Conservation (phyloP, 2,329 filamentous ascomycete species). For the Periconia sp. region DNA sequence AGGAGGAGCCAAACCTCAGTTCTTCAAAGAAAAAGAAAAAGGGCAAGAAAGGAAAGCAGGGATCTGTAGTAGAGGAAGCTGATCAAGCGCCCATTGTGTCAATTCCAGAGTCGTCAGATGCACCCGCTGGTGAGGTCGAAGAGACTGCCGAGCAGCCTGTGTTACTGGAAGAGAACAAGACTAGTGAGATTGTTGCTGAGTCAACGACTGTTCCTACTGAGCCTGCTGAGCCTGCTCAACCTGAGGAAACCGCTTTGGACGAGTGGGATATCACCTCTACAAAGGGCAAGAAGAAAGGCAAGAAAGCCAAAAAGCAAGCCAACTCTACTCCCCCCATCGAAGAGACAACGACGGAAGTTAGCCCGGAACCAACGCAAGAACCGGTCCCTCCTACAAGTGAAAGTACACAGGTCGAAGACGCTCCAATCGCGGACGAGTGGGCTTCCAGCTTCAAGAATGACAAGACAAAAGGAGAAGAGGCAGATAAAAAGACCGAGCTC, state of each 20-base stretch:
- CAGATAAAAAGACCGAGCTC: constrained; percentile 1
- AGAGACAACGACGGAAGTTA: constrained; percentile 9
- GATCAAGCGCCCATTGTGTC: constrained; percentile 3
- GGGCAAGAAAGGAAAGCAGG: constrained; percentile 24
- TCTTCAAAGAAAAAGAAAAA: constrained; percentile 28
- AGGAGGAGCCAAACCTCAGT: constrained; percentile 7
- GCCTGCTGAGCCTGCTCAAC: background rate
- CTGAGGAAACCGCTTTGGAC: constrained; percentile 5
- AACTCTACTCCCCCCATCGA: constrained; percentile 9
- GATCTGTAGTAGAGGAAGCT: constrained; percentile 15
- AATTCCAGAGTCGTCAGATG: background rate
- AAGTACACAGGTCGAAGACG: background rate
- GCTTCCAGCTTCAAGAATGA: constrained; percentile 7
- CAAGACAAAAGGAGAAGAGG: constrained; percentile 18
- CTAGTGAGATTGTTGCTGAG: constrained; percentile 1
- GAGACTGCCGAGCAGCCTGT: background rate
- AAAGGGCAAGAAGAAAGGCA: constrained; percentile 22
- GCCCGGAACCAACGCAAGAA: background rate
- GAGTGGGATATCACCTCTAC: constrained; percentile 11
- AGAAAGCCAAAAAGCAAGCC: constrained; percentile 5
- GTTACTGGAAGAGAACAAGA: constrained; percentile 4
- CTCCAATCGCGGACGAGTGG: background rate
- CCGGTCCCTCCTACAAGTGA: background rate
- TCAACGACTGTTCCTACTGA: background rate
- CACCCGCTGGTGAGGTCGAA: background rate